phyloP scores from a whole-genome alignment of 2,329 filamentous ascomycete genomes.

The Ceratocystis diversiconidia region DNA sequence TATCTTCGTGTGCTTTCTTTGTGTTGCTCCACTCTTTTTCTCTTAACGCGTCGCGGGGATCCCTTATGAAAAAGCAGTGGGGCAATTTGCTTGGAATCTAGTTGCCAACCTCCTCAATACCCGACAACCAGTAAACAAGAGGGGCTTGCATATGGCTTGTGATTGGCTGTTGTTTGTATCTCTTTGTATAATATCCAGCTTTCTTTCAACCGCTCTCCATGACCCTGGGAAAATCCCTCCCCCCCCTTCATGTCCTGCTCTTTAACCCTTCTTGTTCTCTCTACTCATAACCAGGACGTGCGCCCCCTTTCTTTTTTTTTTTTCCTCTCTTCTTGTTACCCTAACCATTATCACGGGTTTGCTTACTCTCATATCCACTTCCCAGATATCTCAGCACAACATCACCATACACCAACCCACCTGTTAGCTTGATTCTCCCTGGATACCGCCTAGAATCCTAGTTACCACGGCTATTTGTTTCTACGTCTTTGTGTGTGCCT shows the following conservation, averaged over 20 bases:
- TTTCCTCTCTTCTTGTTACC: constrained; percentile 7
- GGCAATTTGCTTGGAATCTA: neutral
- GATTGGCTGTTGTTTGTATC: constrained; percentile 16
- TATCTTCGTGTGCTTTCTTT: constrained; percentile 2
- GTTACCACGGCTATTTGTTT: constrained; percentile 12
- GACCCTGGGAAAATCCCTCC: neutral
- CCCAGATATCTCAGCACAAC: neutral
- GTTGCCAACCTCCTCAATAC: constrained; percentile 17
- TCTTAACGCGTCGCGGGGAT: constrained; percentile 2
- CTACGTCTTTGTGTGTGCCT: neutral
- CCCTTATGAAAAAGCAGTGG: neutral
- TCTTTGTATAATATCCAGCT: neutral
- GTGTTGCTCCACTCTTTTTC: neutral
- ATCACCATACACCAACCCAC: neutral
- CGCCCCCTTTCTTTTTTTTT: constrained; percentile 4
- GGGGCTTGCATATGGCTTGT: constrained; percentile 4
- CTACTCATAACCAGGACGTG: constrained; percentile 11
- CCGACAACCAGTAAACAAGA: constrained; percentile 12
- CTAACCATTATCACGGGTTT: constrained; percentile 7
- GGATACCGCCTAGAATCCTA: constrained; percentile 9
- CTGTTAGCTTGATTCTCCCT: neutral
- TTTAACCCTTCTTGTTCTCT: constrained; percentile 16
- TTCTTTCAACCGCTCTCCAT: neutral
- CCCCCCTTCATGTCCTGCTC: constrained; percentile 4
- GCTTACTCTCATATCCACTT: neutral